Evolutionary conservation across 1,284 basidiomycete species (phyloP).

Genomic region (Albatrellus sp.): DNA sequence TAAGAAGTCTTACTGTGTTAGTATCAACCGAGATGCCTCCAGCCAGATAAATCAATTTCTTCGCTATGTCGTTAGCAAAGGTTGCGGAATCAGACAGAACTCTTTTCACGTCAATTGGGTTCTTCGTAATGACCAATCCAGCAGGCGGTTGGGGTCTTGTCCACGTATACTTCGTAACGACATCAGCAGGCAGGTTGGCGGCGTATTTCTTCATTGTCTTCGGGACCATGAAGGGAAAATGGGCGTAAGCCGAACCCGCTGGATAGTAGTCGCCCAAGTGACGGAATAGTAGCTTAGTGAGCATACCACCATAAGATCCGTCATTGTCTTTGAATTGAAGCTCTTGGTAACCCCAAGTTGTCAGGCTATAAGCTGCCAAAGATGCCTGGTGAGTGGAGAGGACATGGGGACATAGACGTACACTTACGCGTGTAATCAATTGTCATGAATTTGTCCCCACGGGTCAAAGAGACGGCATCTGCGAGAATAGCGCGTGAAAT

Average conservation of each 20-base stretch:
- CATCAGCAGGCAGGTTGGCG: conserved; percentile 14
- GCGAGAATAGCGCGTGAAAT: conserved; percentile 76
- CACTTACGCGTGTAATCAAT: conserved; percentile 51
- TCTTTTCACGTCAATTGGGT: conserved; percentile 21
- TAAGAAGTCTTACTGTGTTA: conserved; percentile 1
- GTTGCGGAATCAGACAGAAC: conserved; percentile 20
- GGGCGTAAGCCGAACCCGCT: conserved; percentile 42
- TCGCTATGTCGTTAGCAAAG: conserved; percentile 1
- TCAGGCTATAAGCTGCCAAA: conserved; percentile 50
- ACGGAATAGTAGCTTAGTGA: conserved; percentile 61
- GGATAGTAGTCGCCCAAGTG: conserved; percentile 61
- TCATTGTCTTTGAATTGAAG: conserved; percentile 50
- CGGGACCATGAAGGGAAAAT: conserved; percentile 55
- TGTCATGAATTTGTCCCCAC: conserved; percentile 69
- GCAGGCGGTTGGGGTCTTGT: conserved; percentile 22
- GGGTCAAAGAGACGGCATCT: conserved; percentile 65
- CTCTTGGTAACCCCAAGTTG: conserved; percentile 68
- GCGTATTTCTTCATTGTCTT: conserved; percentile 27
- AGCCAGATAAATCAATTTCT: conserved; percentile 4
- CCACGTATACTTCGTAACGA: conserved; percentile 37
- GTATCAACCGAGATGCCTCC: conserved; percentile 6
- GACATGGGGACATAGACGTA: conserved; percentile 20
- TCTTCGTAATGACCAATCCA: conserved; percentile 17
- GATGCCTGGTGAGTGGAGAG: conserved; percentile 1
- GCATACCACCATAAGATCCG: conserved; percentile 61